Evolutionary conservation across 2,329 filamentous ascomycete species (phyloP), one percentile per base, ranked within the genome.

Genomic region (Cladophialophora chaetospira): DNA sequence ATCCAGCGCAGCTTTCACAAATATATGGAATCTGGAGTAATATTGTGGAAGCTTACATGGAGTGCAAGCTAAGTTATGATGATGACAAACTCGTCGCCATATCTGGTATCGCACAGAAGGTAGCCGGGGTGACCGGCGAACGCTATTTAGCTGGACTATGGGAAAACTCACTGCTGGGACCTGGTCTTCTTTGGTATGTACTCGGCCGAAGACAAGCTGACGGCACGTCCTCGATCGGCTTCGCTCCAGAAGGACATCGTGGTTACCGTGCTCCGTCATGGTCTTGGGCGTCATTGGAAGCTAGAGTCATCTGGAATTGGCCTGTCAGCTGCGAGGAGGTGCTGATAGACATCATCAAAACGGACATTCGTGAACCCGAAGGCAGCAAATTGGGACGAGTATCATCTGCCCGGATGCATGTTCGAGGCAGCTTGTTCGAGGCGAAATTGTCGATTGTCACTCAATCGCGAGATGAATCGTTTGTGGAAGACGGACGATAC

Each of bases 11-110:
- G 23, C 21, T 17, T 50, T 28, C 15, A 26, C 31, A 33, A 29
- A n/a, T 40, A n/a, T 50, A 40, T 13, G 35, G 29, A 10, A 26
- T 40, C 5, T 50, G 47, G 47, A 50, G 33, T 26, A 26, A 29
- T 31, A 38, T 40, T 10, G 35, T 50, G 13, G 47, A 50, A 23
- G 21, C 21, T 11, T 50, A 50, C 35, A 50, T 50, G 47, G 47
- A 50, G 31, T 50, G 47, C 47, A 40, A 50, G 25, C 15, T 50
- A 21, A 50, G 21, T 15, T 50, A 26, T n/a, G 21, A n/a, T 21
- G 31, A 50, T 13, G 47, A 50, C 33, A 50, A 50, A 29, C 47
- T 50, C 19, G 47, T 50, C 5, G 47, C 47, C 13, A 50, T 50
- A n/a, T 50, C 47, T 6, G 47, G 47, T 5, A 50, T 50, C 40